Evolutionary conservation across 192 early-diverging fungal species (phyloP), one percentile per base, ranked within the genome.

Genomic region (Phycomyces blakesleeanus): DNA sequence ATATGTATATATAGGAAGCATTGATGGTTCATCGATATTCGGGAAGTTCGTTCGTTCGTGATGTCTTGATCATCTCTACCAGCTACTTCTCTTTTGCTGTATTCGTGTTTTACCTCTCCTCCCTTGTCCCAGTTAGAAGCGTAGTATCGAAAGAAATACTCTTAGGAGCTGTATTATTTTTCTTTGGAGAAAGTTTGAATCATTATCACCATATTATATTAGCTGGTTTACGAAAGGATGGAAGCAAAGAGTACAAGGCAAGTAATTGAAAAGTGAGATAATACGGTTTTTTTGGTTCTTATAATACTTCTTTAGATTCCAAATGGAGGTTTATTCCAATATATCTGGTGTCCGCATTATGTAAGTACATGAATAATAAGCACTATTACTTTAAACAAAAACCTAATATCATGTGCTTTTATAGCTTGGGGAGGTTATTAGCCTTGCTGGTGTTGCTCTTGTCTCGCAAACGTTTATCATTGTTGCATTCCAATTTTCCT

Each of bases 291-390:
- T n/a, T n/a, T n/a, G n/a, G 50, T 11, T 15, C n/a, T 24, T 39
- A 2, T 22, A n/a, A 22, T 37, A 11, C 8, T 49, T 7, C 29
- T 7, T 8, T 29, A 72, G 71, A 63, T 72, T 15, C 71, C 71
- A 2, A 37, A 50, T 40, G 52, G 42, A 3, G 71, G 64, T 14
- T 49, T 72, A 21, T 72, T 72, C 41, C 22, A 38, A 6, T 72
- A 50, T 39, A 8, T 62, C 15, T 72, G 71, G 71, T 72, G 71
- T 42, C 71, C 71, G 25, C 71, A 72, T 26, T 72, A 72, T 63
- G 71, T 66, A 63, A 63, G 59, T 39, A 26, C 12, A 39, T 58
- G 7, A 0, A 9, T 26, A 29, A 29, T 6, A 14, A 14, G 27
- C 16, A 59, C 2, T 37, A 14, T 4, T 44, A 5, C 4, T 38